A percentile compares a stretch with the other conserved stretches of the same genome.
These are phyloP conservation scores for Solanum pennellii DNA, from an alignment of 257 asterid genomes.

Conservation along the genomic window DNA sequence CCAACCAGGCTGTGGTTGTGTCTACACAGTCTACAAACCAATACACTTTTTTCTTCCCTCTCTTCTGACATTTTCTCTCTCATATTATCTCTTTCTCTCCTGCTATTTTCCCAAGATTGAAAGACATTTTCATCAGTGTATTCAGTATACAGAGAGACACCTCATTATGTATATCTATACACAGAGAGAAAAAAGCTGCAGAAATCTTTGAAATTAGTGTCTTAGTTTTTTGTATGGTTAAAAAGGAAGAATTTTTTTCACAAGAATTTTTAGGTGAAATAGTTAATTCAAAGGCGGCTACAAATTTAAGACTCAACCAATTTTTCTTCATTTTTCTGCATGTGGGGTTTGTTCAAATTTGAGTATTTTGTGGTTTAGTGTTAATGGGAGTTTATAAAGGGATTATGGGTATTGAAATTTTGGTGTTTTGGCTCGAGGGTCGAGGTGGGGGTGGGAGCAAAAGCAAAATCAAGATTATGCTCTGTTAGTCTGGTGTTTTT, in stretches of 20 bases:
- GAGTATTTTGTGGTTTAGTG: background rate
- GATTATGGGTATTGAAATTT: slow-evolving; percentile 6
- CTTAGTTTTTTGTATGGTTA: background rate
- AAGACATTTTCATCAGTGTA: slow-evolving; percentile 52
- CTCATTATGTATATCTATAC: slow-evolving; percentile 1
- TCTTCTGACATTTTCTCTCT: slow-evolving; percentile 24
- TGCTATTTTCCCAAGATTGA: slow-evolving; percentile 31
- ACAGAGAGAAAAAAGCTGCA: background rate
- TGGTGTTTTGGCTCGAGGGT: background rate
- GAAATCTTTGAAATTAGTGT: slow-evolving; percentile 43
- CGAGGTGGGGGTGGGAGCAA: background rate
- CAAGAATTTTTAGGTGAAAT: slow-evolving; percentile 22
- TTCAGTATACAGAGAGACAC: slow-evolving; percentile 15
- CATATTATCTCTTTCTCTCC: slow-evolving; percentile 11
- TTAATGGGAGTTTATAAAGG: background rate
- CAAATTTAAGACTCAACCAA: slow-evolving; percentile 18
- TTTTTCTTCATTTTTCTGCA: background rate
- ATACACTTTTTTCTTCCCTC: background rate
- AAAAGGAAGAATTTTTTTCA: background rate
- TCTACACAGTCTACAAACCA: slow-evolving; percentile 6
- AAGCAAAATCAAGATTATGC: background rate
- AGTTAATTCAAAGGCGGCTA: slow-evolving; percentile 78
- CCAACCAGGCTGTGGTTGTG: slow-evolving; percentile 22
- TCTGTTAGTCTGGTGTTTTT: background rate
- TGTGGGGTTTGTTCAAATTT: background rate